Percentiles rank a stretch among this genome's conserved stretches.
Conservation (phyloP, 805 yeast genomes). For the Isabelozyma gotoi region DNA sequence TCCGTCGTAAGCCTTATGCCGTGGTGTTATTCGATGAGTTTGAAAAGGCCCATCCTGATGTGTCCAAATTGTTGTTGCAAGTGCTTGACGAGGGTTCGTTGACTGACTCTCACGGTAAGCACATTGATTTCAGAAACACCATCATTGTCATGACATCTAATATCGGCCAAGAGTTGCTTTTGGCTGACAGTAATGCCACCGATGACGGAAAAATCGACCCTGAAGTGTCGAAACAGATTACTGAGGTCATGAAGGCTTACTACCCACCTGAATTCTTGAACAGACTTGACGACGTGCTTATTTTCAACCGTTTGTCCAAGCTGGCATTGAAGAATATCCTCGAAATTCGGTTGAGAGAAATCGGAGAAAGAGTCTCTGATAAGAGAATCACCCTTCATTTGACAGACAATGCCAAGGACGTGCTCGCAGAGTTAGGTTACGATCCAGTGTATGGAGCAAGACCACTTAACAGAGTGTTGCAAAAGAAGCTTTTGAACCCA, state of each 20-base stretch:
- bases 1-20: conserved; percentile 90
- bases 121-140: conserved; percentile 91
- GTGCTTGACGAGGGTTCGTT: conserved; percentile 93
- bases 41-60: conserved; percentile 95
- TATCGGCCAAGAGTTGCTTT: conserved; percentile 87
- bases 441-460: conserved; percentile 94
- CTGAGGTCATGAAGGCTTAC: conserved; percentile 63
- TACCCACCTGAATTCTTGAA: conserved; percentile 96
- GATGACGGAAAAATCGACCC: conserved; percentile 61
- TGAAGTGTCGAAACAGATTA: conserved; percentile 55
- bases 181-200: conserved; percentile 59
- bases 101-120: conserved; percentile 93
- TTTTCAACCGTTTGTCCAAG: conserved; percentile 87
- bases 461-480: conserved; percentile 88
- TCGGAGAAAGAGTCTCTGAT: conserved; percentile 73
- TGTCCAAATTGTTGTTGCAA: conserved; percentile 85
- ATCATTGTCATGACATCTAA: conserved; percentile 96
- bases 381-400: conserved; percentile 67
- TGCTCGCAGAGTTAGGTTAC: conserved; percentile 85
- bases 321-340: conserved; percentile 74
- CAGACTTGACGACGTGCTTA: conserved; percentile 89
- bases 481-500: conserved; percentile 81
- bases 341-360: conserved; percentile 79
- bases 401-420: conserved; percentile 63
- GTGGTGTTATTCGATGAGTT: conserved; percentile 93